Evolutionary conservation across 306 rosid genomes (phyloP), one percentile per base, ranked within the genome.

Genomic region (Quercus variabilis): DNA sequence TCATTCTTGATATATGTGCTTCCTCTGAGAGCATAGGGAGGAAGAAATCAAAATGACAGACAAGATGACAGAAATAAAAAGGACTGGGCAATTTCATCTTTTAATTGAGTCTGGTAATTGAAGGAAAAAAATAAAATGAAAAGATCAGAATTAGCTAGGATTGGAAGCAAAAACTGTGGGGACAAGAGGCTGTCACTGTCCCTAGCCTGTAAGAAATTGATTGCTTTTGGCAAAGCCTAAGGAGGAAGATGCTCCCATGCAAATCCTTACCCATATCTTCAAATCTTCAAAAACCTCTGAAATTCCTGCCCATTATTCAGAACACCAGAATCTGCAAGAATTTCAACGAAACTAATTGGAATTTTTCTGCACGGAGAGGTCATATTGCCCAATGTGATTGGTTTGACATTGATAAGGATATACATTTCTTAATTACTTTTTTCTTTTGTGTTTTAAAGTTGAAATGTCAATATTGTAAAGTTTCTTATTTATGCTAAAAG

Each of bases 121-220:
- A 70, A 52, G 26, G 26, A 1, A n/a, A 41, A 28, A 28, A 5
- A 17, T 12, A 30, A 59, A 78, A 19, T 3, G 28, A 38, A 63
- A 33, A 15, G 57, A 10, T 54, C 15, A 74, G 68, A 49, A 23
- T 15, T 26, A 60, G 64, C 5, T 49, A 49, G 54, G 54, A 46
- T 49, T 25, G 15, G 25, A 9, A 58, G 77, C 19, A 28, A 68
- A 52, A 43, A 55, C 23, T 63, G 79, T 58, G 84, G 79, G 81
- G 84, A 76, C 85, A 75, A 69, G 75, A 62, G 49, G 74, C 51
- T 69, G 85, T 83, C 81, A 25, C 80, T 83, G 71, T 83, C 85
- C 72, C 38, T 63, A 62, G 74, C 78, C 28, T 54, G 87, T 73
- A 74, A 77, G 71, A 80, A 28, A 60, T 74, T 72, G 20, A 78